Base-by-base conservation (phyloP, 148 eudicot species). In the Silene conica region DNA sequence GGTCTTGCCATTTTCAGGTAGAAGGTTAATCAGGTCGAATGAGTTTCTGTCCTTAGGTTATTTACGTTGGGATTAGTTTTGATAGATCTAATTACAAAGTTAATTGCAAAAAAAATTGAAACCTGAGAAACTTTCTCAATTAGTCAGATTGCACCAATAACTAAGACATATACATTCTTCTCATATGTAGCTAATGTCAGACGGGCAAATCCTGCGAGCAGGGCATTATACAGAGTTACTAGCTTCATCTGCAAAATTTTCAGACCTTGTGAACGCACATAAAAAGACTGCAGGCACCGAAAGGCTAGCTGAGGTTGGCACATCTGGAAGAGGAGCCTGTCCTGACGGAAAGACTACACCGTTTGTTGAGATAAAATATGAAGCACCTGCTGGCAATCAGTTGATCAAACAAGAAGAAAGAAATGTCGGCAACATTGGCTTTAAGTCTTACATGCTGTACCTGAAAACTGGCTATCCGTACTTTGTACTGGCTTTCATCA, bases 271-370 rank as follows among this genome's bases (percentile, higher is more conserved):
- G 22, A 75, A 84, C 69, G 94, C 99, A 43, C 98, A 94, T 81
- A 95, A 90, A 80, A 85, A 90, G 82, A 95, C 93, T 28, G 97
- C 96, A 54, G 96, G 93, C 28, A 69, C 88, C 10, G 89, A 88
- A 68, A 79, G 82, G 72, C 74, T 80, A 14, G 75, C 80, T 25
- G 87, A 84, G 73, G 86, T 81, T 9, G 63, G 77, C 48, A 57
- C 79, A 57, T 50, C 84, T 1, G 74, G 68, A 34, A 82, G 64
- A 72, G 66, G 1, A 1, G 71, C 78, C 5, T 21, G 68, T 66
- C 52, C 80, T 31, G 31, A 73, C 6, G 79, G 75, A 79, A 89
- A 89, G 80, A 86, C 80, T 56, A 82, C 67, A 57, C 76, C 41
- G 38, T 62, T 71, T 48, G 11, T 52, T 0, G 86, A 82, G 54